A percentile compares a stretch with the other conserved stretches of the same genome.
Evolutionary conservation across 768 basidiomycete genomes (phyloP).

Genomic region (Boletus tylopilopsis): DNA sequence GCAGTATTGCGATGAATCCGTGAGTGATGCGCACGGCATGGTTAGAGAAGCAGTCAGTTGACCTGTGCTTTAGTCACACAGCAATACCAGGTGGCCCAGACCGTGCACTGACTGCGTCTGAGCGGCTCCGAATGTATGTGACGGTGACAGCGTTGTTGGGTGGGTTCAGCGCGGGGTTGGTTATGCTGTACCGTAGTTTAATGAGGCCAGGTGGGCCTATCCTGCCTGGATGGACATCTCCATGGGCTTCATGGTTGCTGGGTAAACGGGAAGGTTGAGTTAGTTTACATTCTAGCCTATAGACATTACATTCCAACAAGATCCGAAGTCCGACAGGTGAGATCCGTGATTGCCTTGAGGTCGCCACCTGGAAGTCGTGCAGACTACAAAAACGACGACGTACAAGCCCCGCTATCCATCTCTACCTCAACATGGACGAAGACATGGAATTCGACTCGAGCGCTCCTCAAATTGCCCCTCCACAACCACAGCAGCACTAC

Average conservation of each 20-base stretch:
- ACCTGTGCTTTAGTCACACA: constrained; percentile 39
- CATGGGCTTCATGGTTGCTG: constrained; percentile 67
- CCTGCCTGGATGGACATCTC: constrained; percentile 49
- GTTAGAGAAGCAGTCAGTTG: constrained; percentile 5
- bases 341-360: constrained; percentile 38
- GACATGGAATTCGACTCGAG: constrained; percentile 68
- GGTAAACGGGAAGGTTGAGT: constrained; percentile 42
- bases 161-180: constrained; percentile 66
- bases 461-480: constrained; percentile 30
- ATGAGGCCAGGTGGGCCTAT: constrained; percentile 56
- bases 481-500: constrained; percentile 32
- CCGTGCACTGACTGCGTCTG: constrained; percentile 66
- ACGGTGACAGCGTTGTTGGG: constrained; percentile 70
- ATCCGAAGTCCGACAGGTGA: constrained; percentile 35
- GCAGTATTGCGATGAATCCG: constrained; percentile 84
- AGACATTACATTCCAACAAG: constrained; percentile 18
- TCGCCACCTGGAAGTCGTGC: constrained; percentile 26
- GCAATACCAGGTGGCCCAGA: constrained; percentile 84
- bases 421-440: constrained; percentile 60
- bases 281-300: constrained; percentile 11
- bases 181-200: constrained; percentile 69
- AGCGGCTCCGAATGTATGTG: constrained; percentile 68
- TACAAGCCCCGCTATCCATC: constrained; percentile 15
- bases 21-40: constrained; percentile 38
- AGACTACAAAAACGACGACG: constrained; percentile 15